Evolutionary conservation across 2,329 filamentous ascomycete species (phyloP).

Genomic region (Aulographum hederae): DNA sequence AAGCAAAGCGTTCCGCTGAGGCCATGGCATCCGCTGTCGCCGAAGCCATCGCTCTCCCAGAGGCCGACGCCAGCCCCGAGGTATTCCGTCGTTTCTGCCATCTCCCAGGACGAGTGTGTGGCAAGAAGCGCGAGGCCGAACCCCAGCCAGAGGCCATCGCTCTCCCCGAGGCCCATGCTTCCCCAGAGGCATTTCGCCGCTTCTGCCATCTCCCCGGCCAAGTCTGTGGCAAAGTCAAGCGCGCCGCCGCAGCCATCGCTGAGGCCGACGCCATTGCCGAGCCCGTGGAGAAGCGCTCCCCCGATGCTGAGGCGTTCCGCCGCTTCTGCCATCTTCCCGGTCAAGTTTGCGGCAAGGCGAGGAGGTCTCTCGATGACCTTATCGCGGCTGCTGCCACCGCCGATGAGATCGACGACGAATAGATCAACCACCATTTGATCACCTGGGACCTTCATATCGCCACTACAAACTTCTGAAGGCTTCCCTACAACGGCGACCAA

Average conservation of each 20-base stretch:
- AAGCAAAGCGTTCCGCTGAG: constrained; percentile 1
- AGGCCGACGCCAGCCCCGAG: background rate
- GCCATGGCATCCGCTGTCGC: constrained; percentile 1
- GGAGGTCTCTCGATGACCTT: too few species aligned
- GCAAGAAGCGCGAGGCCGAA: background rate
- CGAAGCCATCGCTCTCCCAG: background rate
- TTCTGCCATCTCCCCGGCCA: background rate
- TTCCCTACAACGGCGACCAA: too few species aligned
- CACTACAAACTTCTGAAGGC: too few species aligned
- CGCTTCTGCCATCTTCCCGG: background rate
- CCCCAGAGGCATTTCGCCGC: background rate
- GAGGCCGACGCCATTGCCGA: background rate
- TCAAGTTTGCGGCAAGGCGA: background rate
- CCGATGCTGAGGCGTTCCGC: background rate
- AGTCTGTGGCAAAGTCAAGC: background rate
- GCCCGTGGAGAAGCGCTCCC: background rate
- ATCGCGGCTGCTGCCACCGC: too few species aligned
- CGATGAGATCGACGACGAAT: too few species aligned
- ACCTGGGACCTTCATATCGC: too few species aligned
- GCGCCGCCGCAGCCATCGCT: background rate
- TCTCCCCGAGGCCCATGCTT: background rate
- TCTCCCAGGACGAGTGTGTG: background rate
- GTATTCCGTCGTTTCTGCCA: background rate
- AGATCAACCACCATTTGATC: too few species aligned
- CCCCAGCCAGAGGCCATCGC: background rate